Base-by-base conservation (phyloP, 208 protist genomes). In the Trypanosoma caninum region DNA sequence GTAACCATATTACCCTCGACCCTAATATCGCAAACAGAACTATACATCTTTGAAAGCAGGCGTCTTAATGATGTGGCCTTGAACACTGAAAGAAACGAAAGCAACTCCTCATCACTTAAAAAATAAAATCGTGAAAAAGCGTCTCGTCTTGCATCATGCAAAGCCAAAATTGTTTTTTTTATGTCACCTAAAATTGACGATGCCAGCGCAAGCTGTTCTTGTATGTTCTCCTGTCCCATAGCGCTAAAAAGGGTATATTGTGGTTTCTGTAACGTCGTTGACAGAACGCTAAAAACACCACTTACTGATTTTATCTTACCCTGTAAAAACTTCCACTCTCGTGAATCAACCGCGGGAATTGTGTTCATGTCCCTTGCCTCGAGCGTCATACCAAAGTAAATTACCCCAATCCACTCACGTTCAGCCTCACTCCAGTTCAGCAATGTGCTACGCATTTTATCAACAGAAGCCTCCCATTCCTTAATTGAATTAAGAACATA, bases 61-160 rank as follows among this genome's bases (percentile, higher is more conserved):
- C 50, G 55, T 13, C 56, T 64, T 8, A 96, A 59, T 33, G 41
- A 70, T 34, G 64, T 48, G 6, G 51, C 42, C 38, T 84, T 65
- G 27, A 78, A 53, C 33, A 85, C 72, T 8, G 84, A 88, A 53
- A 94, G 72, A 76, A 95, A 84, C 41, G 64, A 73, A n/a, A 89
- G 28, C 40, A 97, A 68, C 67, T 96, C 82, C 0, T 46, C 65
- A 59, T 94, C 87, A 16, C 84, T 91, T 25, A 97, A 67, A 60
- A 98, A 98, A 67, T 91, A 91, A 69, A 98, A 98, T 46, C 97
- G 79, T 11, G 95, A 85, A 72, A 97, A 97, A 16, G 66, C 58
- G 23, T 70, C 63, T 20, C 97, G 80, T 60, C 97, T 98, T 31
- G 82, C 73, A 59, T 98, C 94, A 40, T 99, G 59, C 58, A 94